Evolutionary conservation across 2,329 filamentous ascomycete species (phyloP).

Genomic region (Stemphylium vesicarium): DNA sequence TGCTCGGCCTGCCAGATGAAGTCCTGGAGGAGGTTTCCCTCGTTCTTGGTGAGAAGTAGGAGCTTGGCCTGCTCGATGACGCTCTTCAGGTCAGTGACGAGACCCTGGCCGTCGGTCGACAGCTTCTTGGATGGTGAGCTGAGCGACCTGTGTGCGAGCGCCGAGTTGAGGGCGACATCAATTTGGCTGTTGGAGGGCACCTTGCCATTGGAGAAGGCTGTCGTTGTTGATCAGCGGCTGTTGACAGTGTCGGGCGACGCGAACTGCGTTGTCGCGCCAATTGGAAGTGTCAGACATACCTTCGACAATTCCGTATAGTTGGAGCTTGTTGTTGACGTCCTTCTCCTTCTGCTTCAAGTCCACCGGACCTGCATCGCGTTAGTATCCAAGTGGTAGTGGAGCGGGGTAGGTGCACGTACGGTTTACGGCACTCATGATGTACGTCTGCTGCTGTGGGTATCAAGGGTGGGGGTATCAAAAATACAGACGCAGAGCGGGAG

Average conservation of each 20-base stretch:
- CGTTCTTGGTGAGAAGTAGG: conserved; percentile 89
- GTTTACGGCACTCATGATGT: conserved; percentile 39
- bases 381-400: conserved; percentile 62
- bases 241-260: conserved; percentile 1
- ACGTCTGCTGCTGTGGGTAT: conserved; percentile 30
- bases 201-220: conserved; percentile 87
- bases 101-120: conserved; percentile 78
- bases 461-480: conserved; percentile 38
- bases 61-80: conserved; percentile 86
- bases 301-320: conserved; percentile 87
- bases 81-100: conserved; percentile 77
- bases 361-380: conserved; percentile 61
- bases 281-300: conserved; percentile 53
- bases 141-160: conserved; percentile 74
- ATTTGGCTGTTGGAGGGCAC: conserved; percentile 96
- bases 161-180: conserved; percentile 90
- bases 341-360: conserved; percentile 78
- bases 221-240: conserved; percentile 21
- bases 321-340: conserved; percentile 90
- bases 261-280: neutral
- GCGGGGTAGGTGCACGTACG: conserved; percentile 23
- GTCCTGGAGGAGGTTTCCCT: conserved; percentile 92
- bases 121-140: conserved; percentile 75
- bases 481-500: conserved; percentile 28
- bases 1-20: conserved; percentile 94